Conservation (phyloP, 257 asterid species). For the Anisodus acutangulus region DNA sequence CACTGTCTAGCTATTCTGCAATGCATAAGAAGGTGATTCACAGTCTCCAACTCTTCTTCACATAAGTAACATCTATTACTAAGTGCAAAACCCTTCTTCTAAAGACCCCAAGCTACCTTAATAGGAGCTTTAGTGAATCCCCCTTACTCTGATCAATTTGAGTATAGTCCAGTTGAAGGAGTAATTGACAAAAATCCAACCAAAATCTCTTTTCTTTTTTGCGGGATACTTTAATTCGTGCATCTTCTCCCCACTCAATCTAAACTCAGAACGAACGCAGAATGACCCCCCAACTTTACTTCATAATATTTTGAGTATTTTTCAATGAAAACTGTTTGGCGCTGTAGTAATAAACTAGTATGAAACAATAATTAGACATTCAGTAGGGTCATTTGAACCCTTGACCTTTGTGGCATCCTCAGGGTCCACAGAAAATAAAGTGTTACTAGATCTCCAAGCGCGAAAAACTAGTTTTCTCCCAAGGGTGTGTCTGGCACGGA, state of each 20-base stretch:
- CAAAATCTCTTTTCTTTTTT: neutral
- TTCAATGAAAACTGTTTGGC: neutral
- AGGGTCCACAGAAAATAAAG: neutral
- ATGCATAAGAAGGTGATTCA: too few species aligned
- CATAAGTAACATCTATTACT: too few species aligned
- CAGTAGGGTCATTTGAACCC: neutral
- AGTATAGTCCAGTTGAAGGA: too few species aligned
- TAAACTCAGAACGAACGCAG: neutral
- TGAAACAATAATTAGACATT: neutral
- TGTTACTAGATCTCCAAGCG: neutral
- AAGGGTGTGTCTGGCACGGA: too few species aligned
- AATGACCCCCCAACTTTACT: neutral
- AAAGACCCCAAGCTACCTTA: too few species aligned
- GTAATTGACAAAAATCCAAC: too few species aligned
- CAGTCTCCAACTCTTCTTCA: too few species aligned
- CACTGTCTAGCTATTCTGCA: too few species aligned
- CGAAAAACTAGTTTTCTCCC: neutral
- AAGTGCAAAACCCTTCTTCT: too few species aligned
- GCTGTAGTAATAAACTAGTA: neutral
- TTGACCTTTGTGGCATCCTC: neutral
- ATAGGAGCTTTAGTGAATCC: too few species aligned
- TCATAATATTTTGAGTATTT: neutral
- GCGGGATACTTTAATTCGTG: neutral
- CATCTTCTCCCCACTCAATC: neutral
- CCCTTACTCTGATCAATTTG: too few species aligned